Conservation (phyloP, 371 early-diverging fungal species). For the Nematocida major region DNA sequence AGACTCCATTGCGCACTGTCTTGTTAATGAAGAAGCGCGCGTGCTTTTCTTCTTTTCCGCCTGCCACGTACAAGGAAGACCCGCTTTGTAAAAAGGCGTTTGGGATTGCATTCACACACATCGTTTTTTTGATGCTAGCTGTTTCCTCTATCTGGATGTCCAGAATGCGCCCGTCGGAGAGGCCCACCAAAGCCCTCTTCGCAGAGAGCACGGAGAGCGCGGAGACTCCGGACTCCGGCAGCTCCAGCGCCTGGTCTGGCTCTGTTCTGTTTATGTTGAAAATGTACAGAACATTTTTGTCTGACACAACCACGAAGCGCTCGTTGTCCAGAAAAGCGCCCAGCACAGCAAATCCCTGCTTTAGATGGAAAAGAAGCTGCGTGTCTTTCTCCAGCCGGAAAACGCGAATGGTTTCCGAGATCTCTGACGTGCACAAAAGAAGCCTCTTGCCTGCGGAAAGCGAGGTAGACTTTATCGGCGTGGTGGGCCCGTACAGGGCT, state of each 20-base stretch:
- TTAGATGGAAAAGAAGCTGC: slow-evolving; percentile 29
- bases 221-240: background rate
- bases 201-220: background rate
- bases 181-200: background rate
- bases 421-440: slow-evolving; percentile 35
- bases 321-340: background rate
- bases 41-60: slow-evolving; percentile 44
- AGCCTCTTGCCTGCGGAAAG: slow-evolving; percentile 2
- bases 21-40: slow-evolving; percentile 32
- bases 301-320: slow-evolving; percentile 6
- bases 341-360: background rate
- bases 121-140: background rate
- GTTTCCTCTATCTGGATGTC: background rate
- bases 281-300: slow-evolving; percentile 2
- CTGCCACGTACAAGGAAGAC: slow-evolving; percentile 1
- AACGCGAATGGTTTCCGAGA: slow-evolving; percentile 6
- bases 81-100: background rate
- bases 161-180: background rate
- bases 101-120: background rate
- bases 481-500: slow-evolving; percentile 34
- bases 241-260: background rate
- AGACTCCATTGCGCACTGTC: background rate
- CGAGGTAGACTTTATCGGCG: slow-evolving; percentile 11
- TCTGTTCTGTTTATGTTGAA: background rate
- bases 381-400: slow-evolving; percentile 36